Evolutionary conservation across 2,329 filamentous ascomycete species (phyloP), one percentile per base, ranked within the genome.

Genomic region (Tolypocladium capitatum): DNA sequence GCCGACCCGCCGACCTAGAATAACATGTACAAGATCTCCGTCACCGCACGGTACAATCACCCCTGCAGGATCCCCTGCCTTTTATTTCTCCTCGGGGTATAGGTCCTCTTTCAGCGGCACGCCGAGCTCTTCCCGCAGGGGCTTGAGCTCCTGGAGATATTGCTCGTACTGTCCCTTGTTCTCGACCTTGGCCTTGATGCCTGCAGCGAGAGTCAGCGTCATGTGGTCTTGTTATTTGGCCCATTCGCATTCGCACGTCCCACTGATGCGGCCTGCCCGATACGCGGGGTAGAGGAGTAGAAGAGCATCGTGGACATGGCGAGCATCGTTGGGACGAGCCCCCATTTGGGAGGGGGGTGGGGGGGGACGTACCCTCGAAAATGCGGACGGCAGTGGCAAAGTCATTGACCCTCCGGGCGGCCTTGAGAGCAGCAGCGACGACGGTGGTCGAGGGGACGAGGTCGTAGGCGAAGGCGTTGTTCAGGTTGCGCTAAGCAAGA

Each of bases 381-480:
- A 98, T 84, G 66, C 92, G 87, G 65, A 98, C 92, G 60, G 92
- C 92, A 56, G 92, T 98, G 58, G 92, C 92, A 76, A 84, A 97
- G 77, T 98, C 92, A 72, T 98, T 96, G 67, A 98, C 92, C 69
- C 92, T 81, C 69, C 92, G 80, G 58, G 92, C 92, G 60, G 92
- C 92, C 72, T 84, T 89, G 62, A 98, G 81, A 55, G 92, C 92
- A 61, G 92, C 90, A 61, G 80, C 81, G 69, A 96, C 80, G 66
- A 98, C 92, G 59, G 86, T 81, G 55, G 91, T 83, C 41, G 91
- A 92, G 64, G 94, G 92, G 57, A 98, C 92, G 63, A 98, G 84
- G 83, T 98, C 92, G 83, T 98, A 98, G 66, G 92, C 92, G 74
- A 98, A 98, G 68, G 89, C 91, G 76, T 98, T 98, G 84, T 98